Evolutionary conservation across 2,329 filamentous ascomycete species (phyloP).

Genomic region (Claviceps digitariae): DNA sequence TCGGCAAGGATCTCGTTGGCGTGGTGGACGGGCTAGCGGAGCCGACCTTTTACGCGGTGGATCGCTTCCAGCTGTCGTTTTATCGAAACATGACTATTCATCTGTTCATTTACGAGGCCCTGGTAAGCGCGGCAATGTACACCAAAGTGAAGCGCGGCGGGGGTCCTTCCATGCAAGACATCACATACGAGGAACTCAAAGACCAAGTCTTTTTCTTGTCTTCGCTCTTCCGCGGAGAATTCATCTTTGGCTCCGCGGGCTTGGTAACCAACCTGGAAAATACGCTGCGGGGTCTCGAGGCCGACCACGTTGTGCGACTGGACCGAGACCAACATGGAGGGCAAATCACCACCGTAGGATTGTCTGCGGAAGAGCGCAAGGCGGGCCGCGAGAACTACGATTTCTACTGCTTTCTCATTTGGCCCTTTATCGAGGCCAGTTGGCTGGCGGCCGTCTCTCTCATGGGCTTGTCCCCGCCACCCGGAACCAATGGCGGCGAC

Average conservation of each 20-base stretch:
- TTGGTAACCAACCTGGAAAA: slow-evolving; percentile 67
- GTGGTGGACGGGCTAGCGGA: slow-evolving; percentile 68
- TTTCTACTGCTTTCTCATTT: slow-evolving; percentile 97
- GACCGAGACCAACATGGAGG: slow-evolving; percentile 37
- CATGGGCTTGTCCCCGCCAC: slow-evolving; percentile 70
- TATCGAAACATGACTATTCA: slow-evolving; percentile 99
- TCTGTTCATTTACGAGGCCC: slow-evolving; percentile 83
- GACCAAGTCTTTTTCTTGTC: slow-evolving; percentile 82
- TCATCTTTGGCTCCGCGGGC: slow-evolving; percentile 88
- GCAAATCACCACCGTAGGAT: slow-evolving; percentile 52
- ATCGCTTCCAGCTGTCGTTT: slow-evolving; percentile 93
- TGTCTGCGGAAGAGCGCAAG: slow-evolving; percentile 62
- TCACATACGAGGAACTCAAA: slow-evolving; percentile 58
- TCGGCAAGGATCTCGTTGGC: slow-evolving; percentile 81
- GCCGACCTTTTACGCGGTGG: slow-evolving; percentile 87
- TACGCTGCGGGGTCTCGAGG: slow-evolving; percentile 64
- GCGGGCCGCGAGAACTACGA: slow-evolving; percentile 89
- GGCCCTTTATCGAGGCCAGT: slow-evolving; percentile 91
- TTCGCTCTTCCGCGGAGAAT: slow-evolving; percentile 86
- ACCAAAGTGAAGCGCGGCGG: slow-evolving; percentile 81
- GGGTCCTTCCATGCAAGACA: slow-evolving; percentile 67
- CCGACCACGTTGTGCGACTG: slow-evolving; percentile 62
- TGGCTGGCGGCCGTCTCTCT: slow-evolving; percentile 87
- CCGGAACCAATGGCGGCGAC: slow-evolving; percentile 41
- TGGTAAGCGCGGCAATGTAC: slow-evolving; percentile 86